Conservation (phyloP, 805 yeast species). For the Candida peoriensis region DNA sequence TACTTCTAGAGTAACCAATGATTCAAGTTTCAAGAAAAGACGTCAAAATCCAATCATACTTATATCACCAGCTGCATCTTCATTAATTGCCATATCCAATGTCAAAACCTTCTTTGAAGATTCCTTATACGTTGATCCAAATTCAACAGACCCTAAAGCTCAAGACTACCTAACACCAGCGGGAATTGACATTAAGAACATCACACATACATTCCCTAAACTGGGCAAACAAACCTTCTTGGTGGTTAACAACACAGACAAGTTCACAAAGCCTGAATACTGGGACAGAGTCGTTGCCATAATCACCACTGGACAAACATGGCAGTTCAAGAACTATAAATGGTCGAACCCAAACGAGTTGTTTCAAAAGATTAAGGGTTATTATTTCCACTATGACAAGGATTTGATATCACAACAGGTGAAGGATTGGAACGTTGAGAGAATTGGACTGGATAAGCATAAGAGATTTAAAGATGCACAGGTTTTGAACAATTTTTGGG, state of each 20-base stretch:
- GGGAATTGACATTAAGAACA: slow-evolving; percentile 35
- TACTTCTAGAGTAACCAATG: slow-evolving; percentile 18
- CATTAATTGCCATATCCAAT: slow-evolving; percentile 59
- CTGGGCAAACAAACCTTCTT: slow-evolving; percentile 62
- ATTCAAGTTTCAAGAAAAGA: slow-evolving; percentile 12
- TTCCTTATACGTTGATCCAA: slow-evolving; percentile 60
- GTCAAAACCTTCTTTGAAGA: slow-evolving; percentile 67
- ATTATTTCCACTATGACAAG: slow-evolving; percentile 66
- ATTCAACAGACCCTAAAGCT: slow-evolving; percentile 28
- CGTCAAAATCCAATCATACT: slow-evolving; percentile 64
- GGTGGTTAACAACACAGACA: slow-evolving; percentile 84
- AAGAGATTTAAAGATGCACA: slow-evolving; percentile 87
- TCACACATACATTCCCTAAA: slow-evolving; percentile 51
- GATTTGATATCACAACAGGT: slow-evolving; percentile 75
- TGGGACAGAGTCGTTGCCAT: slow-evolving; percentile 98
- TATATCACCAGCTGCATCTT: slow-evolving; percentile 75
- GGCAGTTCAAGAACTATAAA: slow-evolving; percentile 92
- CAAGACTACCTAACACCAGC: slow-evolving; percentile 28
- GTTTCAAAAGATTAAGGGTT: slow-evolving; percentile 83
- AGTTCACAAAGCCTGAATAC: slow-evolving; percentile 88
- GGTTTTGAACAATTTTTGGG: slow-evolving; percentile 83
- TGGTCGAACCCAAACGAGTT: slow-evolving; percentile 74
- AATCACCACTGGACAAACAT: slow-evolving; percentile 92
- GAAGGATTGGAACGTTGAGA: slow-evolving; percentile 84
- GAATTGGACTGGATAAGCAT: slow-evolving; percentile 70